Evolutionary conservation across 2,329 filamentous ascomycete species (phyloP).

Genomic region (Fusarium xylarioides): DNA sequence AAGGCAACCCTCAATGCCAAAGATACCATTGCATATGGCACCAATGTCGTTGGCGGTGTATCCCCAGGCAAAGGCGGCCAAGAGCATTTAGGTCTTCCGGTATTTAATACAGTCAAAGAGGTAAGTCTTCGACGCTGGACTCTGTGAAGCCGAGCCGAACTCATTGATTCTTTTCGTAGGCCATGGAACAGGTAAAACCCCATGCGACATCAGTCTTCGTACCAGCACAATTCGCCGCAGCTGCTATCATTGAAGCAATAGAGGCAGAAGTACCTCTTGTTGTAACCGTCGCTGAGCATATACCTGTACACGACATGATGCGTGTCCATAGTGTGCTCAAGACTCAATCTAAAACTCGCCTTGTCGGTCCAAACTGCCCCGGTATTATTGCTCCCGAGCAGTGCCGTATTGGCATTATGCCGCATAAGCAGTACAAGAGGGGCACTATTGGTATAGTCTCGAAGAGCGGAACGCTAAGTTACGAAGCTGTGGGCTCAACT

Average conservation of each 20-base stretch:
- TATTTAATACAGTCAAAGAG: conserved; percentile 49
- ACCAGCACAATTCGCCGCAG: conserved; percentile 71
- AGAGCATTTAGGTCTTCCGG: conserved; percentile 47
- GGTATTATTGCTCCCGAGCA: conserved; percentile 80
- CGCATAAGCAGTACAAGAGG: conserved; percentile 53
- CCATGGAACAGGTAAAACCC: conserved; percentile 53
- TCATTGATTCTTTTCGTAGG: conserved; percentile 26
- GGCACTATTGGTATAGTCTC: conserved; percentile 79
- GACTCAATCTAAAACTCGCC: conserved; percentile 74
- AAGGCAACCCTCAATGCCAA: conserved; percentile 51
- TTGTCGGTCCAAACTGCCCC: conserved; percentile 82
- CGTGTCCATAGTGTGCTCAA: conserved; percentile 74
- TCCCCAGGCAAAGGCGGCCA: conserved; percentile 49
- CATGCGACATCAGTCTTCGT: conserved; percentile 80
- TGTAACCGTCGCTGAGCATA: conserved; percentile 82
- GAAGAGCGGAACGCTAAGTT: conserved; percentile 82
- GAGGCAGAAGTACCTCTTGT: conserved; percentile 81
- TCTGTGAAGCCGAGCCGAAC: not conserved
- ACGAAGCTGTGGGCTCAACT: conserved; percentile 79
- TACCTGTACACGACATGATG: conserved; percentile 80
- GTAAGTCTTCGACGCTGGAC: conserved; percentile 8
- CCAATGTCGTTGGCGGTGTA: conserved; percentile 51
- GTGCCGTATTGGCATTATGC: conserved; percentile 61
- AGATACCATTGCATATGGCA: conserved; percentile 52
- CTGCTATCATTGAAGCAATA: conserved; percentile 77